These are phyloP conservation scores for Termitomyces sp. DNA, from an alignment of 768 basidiomycete species.

Conservation along the genomic window DNA sequence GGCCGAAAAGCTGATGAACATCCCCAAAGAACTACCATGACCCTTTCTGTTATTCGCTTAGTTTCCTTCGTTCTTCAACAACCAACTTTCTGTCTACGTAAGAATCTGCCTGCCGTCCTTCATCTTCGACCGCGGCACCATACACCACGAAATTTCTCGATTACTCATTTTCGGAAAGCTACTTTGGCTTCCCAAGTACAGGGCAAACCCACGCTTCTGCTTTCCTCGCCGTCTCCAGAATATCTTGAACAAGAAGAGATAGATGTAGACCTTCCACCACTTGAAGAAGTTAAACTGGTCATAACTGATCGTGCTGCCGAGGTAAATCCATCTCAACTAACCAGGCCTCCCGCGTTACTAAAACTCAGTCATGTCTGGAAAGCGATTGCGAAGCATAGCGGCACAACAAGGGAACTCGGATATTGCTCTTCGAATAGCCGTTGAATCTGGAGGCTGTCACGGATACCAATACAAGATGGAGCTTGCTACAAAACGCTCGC, in stretches of 20 bases:
- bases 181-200: constrained; percentile 37
- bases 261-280: constrained; percentile 52
- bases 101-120: not conserved
- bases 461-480: constrained; percentile 96
- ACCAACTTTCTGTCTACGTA: constrained; percentile 4
- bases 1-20: not conserved
- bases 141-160: constrained; percentile 16
- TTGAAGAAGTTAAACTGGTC: constrained; percentile 45
- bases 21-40: constrained; percentile 8
- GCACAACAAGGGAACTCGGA: constrained; percentile 53
- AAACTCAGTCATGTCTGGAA: not conserved
- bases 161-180: constrained; percentile 19
- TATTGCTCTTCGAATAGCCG: constrained; percentile 72
- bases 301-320: constrained; percentile 76
- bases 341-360: not conserved
- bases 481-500: constrained; percentile 51
- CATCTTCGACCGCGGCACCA: not conserved
- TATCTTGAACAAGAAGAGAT: constrained; percentile 58
- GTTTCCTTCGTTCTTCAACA: constrained; percentile 8
- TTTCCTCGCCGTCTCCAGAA: constrained; percentile 43
- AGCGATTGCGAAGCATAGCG: constrained; percentile 79
- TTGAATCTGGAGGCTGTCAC: constrained; percentile 95
- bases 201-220: constrained; percentile 40
- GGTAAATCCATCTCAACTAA: constrained; percentile 28
- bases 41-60: constrained; percentile 6